Base-by-base conservation (phyloP, 2,329 filamentous ascomycete genomes). In the Neonectria ditissima region DNA sequence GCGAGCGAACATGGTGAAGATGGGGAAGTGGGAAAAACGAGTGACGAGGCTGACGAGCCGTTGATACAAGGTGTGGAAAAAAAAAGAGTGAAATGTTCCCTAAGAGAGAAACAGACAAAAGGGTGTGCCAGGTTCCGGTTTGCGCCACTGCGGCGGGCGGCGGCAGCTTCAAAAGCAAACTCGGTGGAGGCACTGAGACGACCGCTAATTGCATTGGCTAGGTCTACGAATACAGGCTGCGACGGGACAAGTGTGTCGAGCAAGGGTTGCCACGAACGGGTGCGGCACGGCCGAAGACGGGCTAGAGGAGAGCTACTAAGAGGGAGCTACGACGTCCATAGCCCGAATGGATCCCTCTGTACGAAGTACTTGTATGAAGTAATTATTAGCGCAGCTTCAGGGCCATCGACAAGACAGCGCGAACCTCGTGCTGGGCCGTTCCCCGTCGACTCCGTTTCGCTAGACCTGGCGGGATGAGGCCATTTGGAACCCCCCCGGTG, bases 1-100 rank as follows among this genome's bases (percentile, higher is more conserved):
- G 18, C 61, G 54, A 44, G 65, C 62, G 22, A 67, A 55, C 73
- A 75, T 75, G 62, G 18, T 52, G 65, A 30, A 54, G 14, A n/a
- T 9, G 51, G n/a, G n/a, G 44, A 10, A 37, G 44, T 28, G 30
- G n/a, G n/a, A n/a, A n/a, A 47, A 43, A 52, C 14, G 37, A 51
- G 37, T 18, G 45, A 34, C 16, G 50, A 55, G 41, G 20, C 34
- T 50, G 24, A 48, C 9, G 47, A 41, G 37, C 59, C 45, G 45
- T 52, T 52, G 30, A 56, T 48, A 18, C 32, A 41, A 41, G 26
- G 13, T 2, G 8, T 4, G n/a, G n/a, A n/a, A n/a, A n/a, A n/a
- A n/a, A 47, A 54, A 52, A 20, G 53, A 47, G 14, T 28, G 39
- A 32, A 44, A 13, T n/a, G 18, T 30, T 55, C 41, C 52, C 52